Evolutionary conservation across 2,329 filamentous ascomycete species (phyloP), one percentile per base, ranked within the genome.

Genomic region (Exophiala sideris): DNA sequence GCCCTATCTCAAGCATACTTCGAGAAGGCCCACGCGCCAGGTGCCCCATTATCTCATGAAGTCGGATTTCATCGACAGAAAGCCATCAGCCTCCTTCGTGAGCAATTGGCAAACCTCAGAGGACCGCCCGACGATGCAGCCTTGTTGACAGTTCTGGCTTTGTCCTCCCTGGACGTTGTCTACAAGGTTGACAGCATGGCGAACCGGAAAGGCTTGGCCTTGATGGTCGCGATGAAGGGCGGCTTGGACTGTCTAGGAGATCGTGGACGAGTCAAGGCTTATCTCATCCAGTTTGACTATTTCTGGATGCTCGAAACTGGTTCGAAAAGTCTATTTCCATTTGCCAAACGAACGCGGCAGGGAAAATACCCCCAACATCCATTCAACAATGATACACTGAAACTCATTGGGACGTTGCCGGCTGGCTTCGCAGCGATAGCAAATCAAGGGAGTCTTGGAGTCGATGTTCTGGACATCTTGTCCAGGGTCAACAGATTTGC

Each of bases 241-340:
- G 57, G 53, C 1, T 39, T 59, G n/a, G 53, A 54, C 16, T 51
- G 46, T n/a, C 38, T 54, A 5, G 57, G 50, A 4, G 9, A 12
- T 5, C 42, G 50, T n/a, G 50, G 57, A 11, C 34, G 56, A 12
- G 47, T 56, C 12, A 52, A 59, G 39, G 49, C 53, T 6, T 56
- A 50, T 45, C 48, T 54, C 5, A 45, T 59, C 18, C 44, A 56
- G 9, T 56, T 56, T 40, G 53, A 56, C 35, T 56, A 51, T 32
- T 54, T 54, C 47, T 56, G 46, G 57, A 54, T 53, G 53, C 47
- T 59, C 14, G 57, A 59, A 29, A 56, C 53, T 24, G 50, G 52
- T 2, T 35, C 32, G 3, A 11, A 42, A 38, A 54, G 38, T 39
- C 44, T 52, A 4, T 54, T 59, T 36, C 50, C 53, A 11, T 44